phyloP scores from a whole-genome alignment of 208 protist genomes.

The Leishmania guyanensis region DNA sequence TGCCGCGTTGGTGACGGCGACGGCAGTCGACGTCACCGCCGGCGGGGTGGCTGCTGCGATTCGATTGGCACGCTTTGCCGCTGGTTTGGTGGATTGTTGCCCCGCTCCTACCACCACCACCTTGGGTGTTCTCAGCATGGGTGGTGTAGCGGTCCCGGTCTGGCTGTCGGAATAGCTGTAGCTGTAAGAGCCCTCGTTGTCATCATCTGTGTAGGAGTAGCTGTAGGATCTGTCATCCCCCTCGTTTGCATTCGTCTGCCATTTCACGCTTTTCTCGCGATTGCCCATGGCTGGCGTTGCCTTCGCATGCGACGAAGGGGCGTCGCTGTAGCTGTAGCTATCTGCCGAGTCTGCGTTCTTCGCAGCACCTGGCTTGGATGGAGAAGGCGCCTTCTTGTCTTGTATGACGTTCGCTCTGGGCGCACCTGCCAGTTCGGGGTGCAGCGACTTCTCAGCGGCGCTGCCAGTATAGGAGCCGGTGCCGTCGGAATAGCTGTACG shows the following conservation, averaged over 20 bases:
- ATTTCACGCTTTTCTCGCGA: neutral
- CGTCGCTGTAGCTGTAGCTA: conserved; percentile 30
- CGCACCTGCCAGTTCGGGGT: neutral
- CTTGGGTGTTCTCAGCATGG: neutral
- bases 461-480: conserved; percentile 4
- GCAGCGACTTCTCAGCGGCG: neutral
- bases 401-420: neutral
- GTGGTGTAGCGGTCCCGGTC: neutral
- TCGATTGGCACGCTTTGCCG: neutral
- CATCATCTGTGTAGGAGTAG: conserved; percentile 32
- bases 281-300: neutral
- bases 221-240: conserved; percentile 16
- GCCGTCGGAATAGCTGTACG: conserved; percentile 35
- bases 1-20: neutral
- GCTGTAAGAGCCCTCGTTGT: conserved; percentile 17
- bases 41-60: neutral
- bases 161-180: conserved; percentile 37
- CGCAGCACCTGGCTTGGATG: neutral
- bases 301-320: neutral
- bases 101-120: neutral
- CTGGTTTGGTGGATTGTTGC: neutral
- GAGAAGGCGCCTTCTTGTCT: neutral
- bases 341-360: neutral
- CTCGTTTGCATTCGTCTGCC: neutral
- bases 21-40: conserved; percentile 4